A percentile compares a stretch with the other conserved stretches of the same genome.
phyloP scores from a whole-genome alignment of 73 alveolate genomes.

The Diophrys appendiculata region DNA sequence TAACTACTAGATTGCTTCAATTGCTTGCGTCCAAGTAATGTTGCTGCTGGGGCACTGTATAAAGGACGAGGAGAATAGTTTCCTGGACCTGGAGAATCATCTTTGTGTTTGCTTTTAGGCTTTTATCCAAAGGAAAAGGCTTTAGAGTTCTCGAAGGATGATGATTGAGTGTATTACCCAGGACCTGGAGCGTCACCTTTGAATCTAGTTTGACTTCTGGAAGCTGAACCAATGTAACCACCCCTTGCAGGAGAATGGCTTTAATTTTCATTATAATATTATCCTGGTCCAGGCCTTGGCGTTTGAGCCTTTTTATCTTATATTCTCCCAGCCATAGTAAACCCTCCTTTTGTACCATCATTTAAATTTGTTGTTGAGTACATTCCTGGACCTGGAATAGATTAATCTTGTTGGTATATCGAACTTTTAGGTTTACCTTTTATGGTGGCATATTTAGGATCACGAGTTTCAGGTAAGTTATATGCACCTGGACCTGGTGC shows the following conservation, averaged over 20 bases:
- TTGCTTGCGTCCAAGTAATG: no score
- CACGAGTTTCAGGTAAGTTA: no score
- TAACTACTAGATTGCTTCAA: no score
- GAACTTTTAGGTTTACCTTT: no score
- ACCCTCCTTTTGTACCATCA: background rate
- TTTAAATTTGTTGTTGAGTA: background rate
- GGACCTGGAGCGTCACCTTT: background rate
- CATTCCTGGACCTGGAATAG: background rate
- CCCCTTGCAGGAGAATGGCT: background rate
- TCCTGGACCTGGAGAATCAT: background rate
- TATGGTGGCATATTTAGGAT: no score
- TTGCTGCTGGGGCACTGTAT: no score
- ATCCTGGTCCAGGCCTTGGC: background rate
- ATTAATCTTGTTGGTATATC: no score
- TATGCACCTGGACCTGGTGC: no score
- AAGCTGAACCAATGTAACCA: background rate
- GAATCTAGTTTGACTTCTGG: background rate
- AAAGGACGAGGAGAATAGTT: no score
- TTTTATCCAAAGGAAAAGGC: background rate
- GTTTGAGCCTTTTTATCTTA: background rate
- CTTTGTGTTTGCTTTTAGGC: background rate
- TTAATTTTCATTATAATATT: no score
- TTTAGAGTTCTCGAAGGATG: background rate
- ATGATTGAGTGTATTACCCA: background rate
- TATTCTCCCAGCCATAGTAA: background rate